Base-by-base conservation (phyloP, 1,284 basidiomycete species). In the Uromyces viciae-fabae region DNA sequence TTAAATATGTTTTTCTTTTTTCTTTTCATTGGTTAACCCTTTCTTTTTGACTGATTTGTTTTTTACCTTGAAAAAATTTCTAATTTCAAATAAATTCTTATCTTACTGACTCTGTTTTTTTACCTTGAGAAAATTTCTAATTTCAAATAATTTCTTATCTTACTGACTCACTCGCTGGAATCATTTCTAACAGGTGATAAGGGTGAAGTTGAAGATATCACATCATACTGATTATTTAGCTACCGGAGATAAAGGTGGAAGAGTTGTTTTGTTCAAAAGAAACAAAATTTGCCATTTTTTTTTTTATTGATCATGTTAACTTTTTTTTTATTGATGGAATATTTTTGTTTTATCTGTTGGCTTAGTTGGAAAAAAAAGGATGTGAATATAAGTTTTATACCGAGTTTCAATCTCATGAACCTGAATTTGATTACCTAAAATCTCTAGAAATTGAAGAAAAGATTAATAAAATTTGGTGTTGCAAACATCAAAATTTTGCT, bases 341-440 rank as follows among this genome's bases (percentile, higher is more conserved):
- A n/a, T 31, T 64, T 33, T 64, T 64, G 36, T 22, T 64, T 7
- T 9, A 25, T 4, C 33, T 64, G 19, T 33, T 40, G n/a, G n/a
- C 14, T 4, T 22, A 75, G 71, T 81, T 64, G 5, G 78, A 71
- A 93, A 99, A 99, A 93, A 98, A 98, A 87, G 95, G 95, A 82
- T 99, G 97, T 89, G 97, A 99, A 88, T 99, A 99, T 91, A 98
- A 98, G 88, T 99, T 99, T 88, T 98, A 99, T 87, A 99, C 97
- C 82, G 97, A 99, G 88, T 97, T 99, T 86, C 97, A 99, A 89
- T 97, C 94, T 62, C 97, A 99, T 87, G 97, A 99, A 87, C 97
- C 97, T 81, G 97, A 99, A 87, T 99, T 99, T 87, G 97, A 99
- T 89, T 99, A 99, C 87, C 91, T 99, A 86, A 99, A 99, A 89